Evolutionary conservation across 192 early-diverging fungal genomes (phyloP), one percentile per base, ranked within the genome.

Genomic region (Rhizophlyctis rosea): DNA sequence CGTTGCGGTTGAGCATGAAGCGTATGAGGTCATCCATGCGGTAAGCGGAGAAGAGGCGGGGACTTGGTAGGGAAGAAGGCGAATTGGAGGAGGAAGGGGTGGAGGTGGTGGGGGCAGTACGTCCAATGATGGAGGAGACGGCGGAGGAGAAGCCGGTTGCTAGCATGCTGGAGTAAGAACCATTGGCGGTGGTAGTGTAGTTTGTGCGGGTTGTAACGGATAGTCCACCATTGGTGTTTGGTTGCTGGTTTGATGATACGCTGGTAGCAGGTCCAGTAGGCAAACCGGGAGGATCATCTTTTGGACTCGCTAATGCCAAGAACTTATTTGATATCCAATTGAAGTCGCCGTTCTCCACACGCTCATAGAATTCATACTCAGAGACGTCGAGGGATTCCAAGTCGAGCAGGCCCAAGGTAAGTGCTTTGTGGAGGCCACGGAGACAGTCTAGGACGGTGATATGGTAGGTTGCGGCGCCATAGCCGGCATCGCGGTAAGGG

Each of bases 281-380:
- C n/a, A n/a, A n/a, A n/a, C n/a, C n/a, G 3, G 70, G 67, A 13
- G 76, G 62, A 31, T 80, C 74, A 53, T 90, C 88, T 28, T 76
- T 73, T 1, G 88, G 88, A 13, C 63, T 71, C 1, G 88, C 88
- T 53, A 90, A 71, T 0, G 88, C 88, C n/a, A 90, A 71, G 53
- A 90, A 89, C 62, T 84, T 85, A 34, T 80, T 75, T 13, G 82
- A 83, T 29, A 90, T 77, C 86, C 87, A 90, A 58, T 90, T 90
- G 34, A 88, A 78, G 51, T 90, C 88, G 2, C 88, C 88, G 58
- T 87, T 83, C 51, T 79, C 76, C 21, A 87, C 85, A 21, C 68
- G 68, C 58, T 90, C 88, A 64, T 86, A 86, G 39, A 85, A 81
- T 68, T 90, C 88, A 68, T 90, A 90, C 61, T 90, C 85, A 18